Evolutionary conservation across 768 basidiomycete genomes (phyloP), one percentile per base, ranked within the genome.

Genomic region (Collybia sordida): DNA sequence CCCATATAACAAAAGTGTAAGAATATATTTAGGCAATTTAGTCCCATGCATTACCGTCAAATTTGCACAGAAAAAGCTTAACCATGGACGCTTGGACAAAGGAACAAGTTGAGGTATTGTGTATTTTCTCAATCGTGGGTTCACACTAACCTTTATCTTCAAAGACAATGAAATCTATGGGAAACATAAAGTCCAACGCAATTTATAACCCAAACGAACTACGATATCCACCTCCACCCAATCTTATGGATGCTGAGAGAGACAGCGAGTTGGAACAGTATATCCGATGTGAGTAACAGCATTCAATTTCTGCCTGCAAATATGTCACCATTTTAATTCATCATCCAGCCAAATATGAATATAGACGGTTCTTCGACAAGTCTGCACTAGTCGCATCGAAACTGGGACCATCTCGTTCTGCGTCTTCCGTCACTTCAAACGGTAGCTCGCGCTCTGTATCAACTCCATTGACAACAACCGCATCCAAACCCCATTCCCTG

Each of bases 1-100:
- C 92, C 4, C 95, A 98, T 65, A 77, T 93, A 56, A 83, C 89
- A 0, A 94, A 97, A 82, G 90, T 98, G 92, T 94, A 75, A 64
- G 82, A 6, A 28, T 49, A 34, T 47, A 22, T 14, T 38, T 34
- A 6, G 41, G 3, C 12, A 3, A 11, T 25, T 15, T 24, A 2
- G 15, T 25, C 28, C 25, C 21, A 38, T 4, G 36, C 47, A 51
- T 44, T n/a, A 22, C 48, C 19, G 42, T 39, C 35, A 40, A 41
- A 50, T 40, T 15, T 17, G 42, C 17, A 28, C 52, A 96, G 93
- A 53, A 97, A 96, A 77, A 95, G 92, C 61, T 58, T 97, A 34
- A 92, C 90, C 1, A 72, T 96, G 67, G 94, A 95, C 62, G 74
- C 82, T 34, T 95, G 92, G 92, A 79, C 82, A 39, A 90, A 85